Base-by-base conservation (phyloP, 805 yeast species). In the Cyberlindnera galapagoensis region DNA sequence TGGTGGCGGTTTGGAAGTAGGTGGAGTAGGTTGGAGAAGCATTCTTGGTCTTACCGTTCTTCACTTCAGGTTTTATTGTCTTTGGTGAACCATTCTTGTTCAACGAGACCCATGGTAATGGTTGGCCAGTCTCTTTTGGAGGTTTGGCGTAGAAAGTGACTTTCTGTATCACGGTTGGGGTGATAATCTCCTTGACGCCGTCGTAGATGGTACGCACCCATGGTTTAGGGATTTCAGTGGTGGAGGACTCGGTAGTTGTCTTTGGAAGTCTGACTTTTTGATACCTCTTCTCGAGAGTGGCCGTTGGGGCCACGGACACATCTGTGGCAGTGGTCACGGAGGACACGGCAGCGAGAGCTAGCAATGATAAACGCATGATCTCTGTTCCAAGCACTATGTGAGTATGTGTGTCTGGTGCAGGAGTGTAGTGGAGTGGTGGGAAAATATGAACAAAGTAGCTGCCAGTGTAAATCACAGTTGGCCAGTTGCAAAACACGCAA, bases 61-160 rank as follows among this genome's bases (percentile, higher is more conserved):
- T 84, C 49, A 76, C 49, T 49, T 83, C 69, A 4, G 96, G 96
- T 24, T 61, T 66, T 30, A 86, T 73, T 0, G 95, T 85, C 52
- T 80, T 77, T 33, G 95, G 94, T 8, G 67, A 56, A 12, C 95
- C 96, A 39, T 79, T 74, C 41, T 79, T 76, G 37, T 85, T 71
- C 49, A 86, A 63, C 3, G 85, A 71, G 24, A 86, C 63, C 96
- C 96, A 86, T 7, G 85, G 86, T 38, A 75, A 76, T 42, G 85
- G 68, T 8, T 82, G 80, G 43, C 77, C 65, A 5, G 85, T 72
- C 1, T 67, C 59, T 7, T 52, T 51, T 12, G 57, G 49, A 3
- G 75, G 76, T 34, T 65, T 63, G 2, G 57, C 68, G 24, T 61
- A 58, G 35, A 69, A 67, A 3, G 79, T 72, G 11, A 74, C 77